Conservation (phyloP, 352 stramenopile species). For the Pythium volutum region DNA sequence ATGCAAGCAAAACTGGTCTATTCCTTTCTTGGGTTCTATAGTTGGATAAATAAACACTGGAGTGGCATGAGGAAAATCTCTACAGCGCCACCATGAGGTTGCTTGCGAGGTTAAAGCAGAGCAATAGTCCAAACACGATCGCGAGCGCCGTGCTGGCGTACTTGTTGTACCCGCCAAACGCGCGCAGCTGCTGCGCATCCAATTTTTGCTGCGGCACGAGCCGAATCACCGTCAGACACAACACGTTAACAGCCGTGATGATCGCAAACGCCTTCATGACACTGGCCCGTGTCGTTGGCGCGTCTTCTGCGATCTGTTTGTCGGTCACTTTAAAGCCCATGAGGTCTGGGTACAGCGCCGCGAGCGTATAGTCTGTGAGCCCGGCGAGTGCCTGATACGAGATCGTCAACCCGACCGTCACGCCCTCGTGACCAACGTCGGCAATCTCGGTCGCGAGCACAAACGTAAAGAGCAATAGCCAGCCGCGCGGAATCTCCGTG, state of each 20-base stretch:
- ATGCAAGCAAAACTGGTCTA: too few species aligned
- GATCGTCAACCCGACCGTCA: conserved; percentile 46
- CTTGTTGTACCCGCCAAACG: conserved; percentile 46
- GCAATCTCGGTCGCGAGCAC: conserved; percentile 53
- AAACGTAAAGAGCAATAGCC: conserved; percentile 43
- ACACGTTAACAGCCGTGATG: not conserved
- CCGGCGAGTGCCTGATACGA: conserved; percentile 44
- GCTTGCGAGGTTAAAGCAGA: conserved; percentile 7
- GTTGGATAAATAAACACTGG: too few species aligned
- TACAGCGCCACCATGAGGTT: conserved; percentile 16
- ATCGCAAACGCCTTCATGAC: conserved; percentile 4
- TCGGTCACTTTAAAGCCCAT: conserved; percentile 6
- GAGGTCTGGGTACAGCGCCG: conserved; percentile 25
- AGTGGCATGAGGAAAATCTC: too few species aligned
- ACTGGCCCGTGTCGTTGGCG: not conserved
- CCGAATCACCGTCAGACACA: conserved; percentile 5
- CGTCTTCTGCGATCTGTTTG: not conserved
- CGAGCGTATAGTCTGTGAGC: conserved; percentile 30
- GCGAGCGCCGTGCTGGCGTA: conserved; percentile 21
- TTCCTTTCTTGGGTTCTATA: too few species aligned
- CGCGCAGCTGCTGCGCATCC: conserved; percentile 42
- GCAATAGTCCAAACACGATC: conserved; percentile 3
- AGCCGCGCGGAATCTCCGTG: conserved; percentile 36
- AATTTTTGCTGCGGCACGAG: conserved; percentile 41
- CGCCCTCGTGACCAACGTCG: conserved; percentile 45